Conservation (phyloP, 352 stramenopile genomes). For the Pseudoperonospora humuli region DNA sequence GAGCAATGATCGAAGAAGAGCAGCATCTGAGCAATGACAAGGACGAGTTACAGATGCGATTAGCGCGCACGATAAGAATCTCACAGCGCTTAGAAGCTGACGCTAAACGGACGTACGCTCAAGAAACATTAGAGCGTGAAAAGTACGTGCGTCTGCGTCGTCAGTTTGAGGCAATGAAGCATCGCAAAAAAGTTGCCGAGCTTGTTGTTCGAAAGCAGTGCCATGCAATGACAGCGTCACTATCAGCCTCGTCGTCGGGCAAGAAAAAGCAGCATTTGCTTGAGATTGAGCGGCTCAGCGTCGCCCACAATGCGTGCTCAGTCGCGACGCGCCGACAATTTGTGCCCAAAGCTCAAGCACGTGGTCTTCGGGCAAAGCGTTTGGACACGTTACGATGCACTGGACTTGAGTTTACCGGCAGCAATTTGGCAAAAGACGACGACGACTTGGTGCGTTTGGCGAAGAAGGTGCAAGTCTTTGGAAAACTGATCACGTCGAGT, state of each 20-base stretch:
- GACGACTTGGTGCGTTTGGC: conserved; percentile 21
- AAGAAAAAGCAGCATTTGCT: conserved; percentile 28
- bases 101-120: conserved; percentile 22
- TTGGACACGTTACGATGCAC: neutral
- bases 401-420: neutral
- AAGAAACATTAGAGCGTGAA: conserved; percentile 35
- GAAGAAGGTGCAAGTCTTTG: conserved; percentile 30
- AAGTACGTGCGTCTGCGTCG: conserved; percentile 39
- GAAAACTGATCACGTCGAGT: conserved; percentile 25
- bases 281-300: conserved; percentile 42
- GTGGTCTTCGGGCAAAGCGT: conserved; percentile 1
- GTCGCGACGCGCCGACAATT: neutral
- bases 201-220: conserved; percentile 54
- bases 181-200: conserved; percentile 57
- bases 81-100: conserved; percentile 32
- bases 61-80: conserved; percentile 44
- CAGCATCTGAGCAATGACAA: conserved; percentile 19
- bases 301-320: conserved; percentile 30
- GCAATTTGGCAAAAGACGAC: conserved; percentile 7
- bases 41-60: conserved; percentile 63
- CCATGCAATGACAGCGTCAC: conserved; percentile 35
- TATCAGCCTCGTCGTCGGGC: conserved; percentile 18
- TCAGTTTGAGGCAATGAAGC: conserved; percentile 30
- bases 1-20: conserved; percentile 20
- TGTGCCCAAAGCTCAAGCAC: conserved; percentile 1